Evolutionary conservation across 257 asterid genomes (phyloP), one percentile per base, ranked within the genome.

Genomic region (Buddleja alternifolia): DNA sequence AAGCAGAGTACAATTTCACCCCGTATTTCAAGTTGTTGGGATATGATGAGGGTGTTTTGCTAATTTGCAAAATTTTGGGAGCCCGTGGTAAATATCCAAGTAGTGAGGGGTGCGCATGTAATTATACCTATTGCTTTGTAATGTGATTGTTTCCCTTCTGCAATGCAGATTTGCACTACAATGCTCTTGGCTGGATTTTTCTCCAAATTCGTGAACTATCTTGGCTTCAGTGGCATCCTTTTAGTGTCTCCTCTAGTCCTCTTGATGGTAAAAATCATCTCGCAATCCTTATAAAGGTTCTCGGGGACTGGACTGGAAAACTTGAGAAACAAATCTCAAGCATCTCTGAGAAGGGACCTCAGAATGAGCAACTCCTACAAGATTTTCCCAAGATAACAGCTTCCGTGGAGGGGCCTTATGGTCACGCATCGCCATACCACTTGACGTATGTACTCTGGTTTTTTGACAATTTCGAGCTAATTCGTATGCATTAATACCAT

Each of bases 381-480:
- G 67, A 67, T 56, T 37, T 36, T 4, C 41, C 78, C 50, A 82
- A 76, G 46, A 50, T 90, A 52, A 80, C 90, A 0, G 95, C 83
- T 50, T 91, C 83, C 0, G 77, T 91, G 19, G 97, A 91, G 73
- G 97, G 97, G 73, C 97, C 97, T 58, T 91, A 91, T 60, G 97
- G 97, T 11, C 95, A 91, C 75, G 96, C 82, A 80, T 86, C 90
- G 0, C 81, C 97, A 20, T 88, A 91, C 73, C 93, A 91, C 77
- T 78, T 86, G 60, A 81, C 51, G 97, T 91, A 81, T 7, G 86
- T 67, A 36, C 25, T 55, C 66, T 41, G 32, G 32, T 44, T 42
- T n/a, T 48, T 6, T 3, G 17, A 39, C 12, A 4, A 17, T 37
- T 19, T 59, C 14, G 10, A 12, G 47, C 64, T 29, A 53, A 34